Conservation (phyloP, 75 land plant genomes). For the Azolla pinnata region DNA sequence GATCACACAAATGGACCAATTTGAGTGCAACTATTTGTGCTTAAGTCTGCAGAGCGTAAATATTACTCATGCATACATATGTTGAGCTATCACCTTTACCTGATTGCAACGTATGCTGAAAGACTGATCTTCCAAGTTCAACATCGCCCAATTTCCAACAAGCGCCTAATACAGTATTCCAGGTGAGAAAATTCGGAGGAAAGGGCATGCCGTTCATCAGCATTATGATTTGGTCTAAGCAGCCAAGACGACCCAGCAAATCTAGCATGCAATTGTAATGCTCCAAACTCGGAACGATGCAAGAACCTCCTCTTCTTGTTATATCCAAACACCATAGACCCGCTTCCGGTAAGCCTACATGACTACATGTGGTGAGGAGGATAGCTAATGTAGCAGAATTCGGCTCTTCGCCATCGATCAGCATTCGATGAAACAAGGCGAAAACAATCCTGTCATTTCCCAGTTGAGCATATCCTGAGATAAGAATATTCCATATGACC, state of each 20-base stretch:
- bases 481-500: slow-evolving; percentile 42
- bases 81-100: not conserved
- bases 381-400: not conserved
- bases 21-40: too few species aligned
- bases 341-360: slow-evolving; percentile 17
- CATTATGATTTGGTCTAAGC: not conserved
- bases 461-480: not conserved
- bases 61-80: slow-evolving; percentile 1
- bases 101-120: not conserved
- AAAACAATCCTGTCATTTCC: not conserved
- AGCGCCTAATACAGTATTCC: slow-evolving; percentile 1
- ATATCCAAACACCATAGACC: slow-evolving; percentile 11
- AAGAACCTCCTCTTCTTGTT: too few species aligned
- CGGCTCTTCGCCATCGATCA: not conserved
- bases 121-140: not conserved
- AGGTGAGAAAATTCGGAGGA: not conserved
- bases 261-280: not conserved
- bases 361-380: slow-evolving; percentile 15
- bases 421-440: not conserved
- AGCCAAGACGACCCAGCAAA: not conserved
- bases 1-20: too few species aligned
- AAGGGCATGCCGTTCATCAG: not conserved
- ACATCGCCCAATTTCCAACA: not conserved
- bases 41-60: too few species aligned
- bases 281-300: not conserved